Conservation (phyloP, 106 monocot genomes). For the Phalaenopsis aphrodite region DNA sequence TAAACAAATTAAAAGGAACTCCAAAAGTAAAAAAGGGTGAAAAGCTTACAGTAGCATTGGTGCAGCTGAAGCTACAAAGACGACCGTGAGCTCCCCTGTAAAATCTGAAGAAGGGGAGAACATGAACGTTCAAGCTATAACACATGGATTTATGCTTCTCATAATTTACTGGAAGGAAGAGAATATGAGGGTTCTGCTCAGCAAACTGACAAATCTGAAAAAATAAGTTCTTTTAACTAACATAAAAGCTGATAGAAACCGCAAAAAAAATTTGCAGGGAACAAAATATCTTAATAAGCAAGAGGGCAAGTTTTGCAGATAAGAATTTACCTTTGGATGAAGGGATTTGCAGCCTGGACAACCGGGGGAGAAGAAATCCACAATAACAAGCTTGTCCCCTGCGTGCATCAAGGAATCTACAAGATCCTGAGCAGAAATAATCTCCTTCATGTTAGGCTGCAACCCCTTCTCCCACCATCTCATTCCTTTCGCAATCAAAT, state of each 20-base stretch:
- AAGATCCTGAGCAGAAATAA: slow-evolving; percentile 67
- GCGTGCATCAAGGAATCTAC: slow-evolving; percentile 57
- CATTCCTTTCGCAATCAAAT: slow-evolving; percentile 38
- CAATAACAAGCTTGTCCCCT: slow-evolving; percentile 61
- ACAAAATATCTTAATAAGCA: neutral
- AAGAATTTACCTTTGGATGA: slow-evolving; percentile 58
- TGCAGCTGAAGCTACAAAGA: slow-evolving; percentile 96
- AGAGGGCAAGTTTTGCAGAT: no score
- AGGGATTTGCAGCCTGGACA: slow-evolving; percentile 86
- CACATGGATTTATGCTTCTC: slow-evolving; percentile 95
- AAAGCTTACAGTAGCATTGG: slow-evolving; percentile 74
- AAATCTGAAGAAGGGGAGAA: slow-evolving; percentile 95
- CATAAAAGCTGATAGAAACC: neutral
- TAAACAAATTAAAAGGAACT: neutral
- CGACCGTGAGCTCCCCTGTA: slow-evolving; percentile 89
- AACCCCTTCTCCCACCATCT: slow-evolving; percentile 88
- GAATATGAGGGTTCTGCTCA: slow-evolving; percentile 68
- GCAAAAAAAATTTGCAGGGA: neutral
- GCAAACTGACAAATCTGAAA: slow-evolving; percentile 86
- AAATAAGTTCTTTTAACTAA: neutral
- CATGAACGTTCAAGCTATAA: slow-evolving; percentile 80
- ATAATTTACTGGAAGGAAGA: slow-evolving; percentile 80
- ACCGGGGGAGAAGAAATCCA: slow-evolving; percentile 93
- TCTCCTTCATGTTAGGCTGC: slow-evolving; percentile 87
- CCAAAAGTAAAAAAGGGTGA: neutral